These are phyloP conservation scores for Arabidopsis hybrid DNA, from an alignment of 441 rosid species.

Conservation along the genomic window DNA sequence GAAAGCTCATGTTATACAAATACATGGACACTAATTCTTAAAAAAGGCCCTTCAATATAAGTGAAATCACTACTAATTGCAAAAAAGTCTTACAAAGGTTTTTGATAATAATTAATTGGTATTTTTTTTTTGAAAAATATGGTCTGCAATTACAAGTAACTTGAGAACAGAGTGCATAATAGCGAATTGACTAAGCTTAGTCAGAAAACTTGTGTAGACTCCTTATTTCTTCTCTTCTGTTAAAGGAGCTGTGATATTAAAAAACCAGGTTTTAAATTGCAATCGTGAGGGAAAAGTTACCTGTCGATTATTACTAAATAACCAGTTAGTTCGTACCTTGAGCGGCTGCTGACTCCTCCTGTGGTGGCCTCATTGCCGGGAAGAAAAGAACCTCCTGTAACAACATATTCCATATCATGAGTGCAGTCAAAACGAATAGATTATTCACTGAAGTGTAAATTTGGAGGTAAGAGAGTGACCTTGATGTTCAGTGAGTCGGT, in stretches of 20 bases:
- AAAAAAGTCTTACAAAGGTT: constrained; percentile 1
- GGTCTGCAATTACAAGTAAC: constrained; percentile 20
- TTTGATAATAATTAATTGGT: neutral
- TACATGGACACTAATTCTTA: neutral
- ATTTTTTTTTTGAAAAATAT: neutral
- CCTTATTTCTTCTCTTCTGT: constrained; percentile 30
- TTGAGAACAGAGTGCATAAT: neutral
- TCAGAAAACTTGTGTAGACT: constrained; percentile 19
- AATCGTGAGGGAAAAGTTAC: neutral
- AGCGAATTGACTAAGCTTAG: constrained; percentile 4
- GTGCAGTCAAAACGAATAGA: neutral
- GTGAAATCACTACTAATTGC: neutral
- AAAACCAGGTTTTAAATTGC: neutral
- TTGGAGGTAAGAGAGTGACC: constrained; percentile 49
- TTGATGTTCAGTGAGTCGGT: constrained; percentile 94
- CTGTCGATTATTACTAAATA: neutral
- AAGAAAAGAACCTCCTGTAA: constrained; percentile 76
- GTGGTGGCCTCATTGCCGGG: constrained; percentile 89
- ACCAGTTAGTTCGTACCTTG: constrained; percentile 51
- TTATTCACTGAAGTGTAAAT: neutral
- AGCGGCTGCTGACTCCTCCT: constrained; percentile 59
- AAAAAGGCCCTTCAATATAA: neutral
- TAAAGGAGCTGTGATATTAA: constrained; percentile 26
- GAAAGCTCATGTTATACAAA: neutral
- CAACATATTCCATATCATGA: constrained; percentile 2